Conservation (phyloP, 495 filamentous ascomycete genomes). For the Bombardia bombarda region DNA sequence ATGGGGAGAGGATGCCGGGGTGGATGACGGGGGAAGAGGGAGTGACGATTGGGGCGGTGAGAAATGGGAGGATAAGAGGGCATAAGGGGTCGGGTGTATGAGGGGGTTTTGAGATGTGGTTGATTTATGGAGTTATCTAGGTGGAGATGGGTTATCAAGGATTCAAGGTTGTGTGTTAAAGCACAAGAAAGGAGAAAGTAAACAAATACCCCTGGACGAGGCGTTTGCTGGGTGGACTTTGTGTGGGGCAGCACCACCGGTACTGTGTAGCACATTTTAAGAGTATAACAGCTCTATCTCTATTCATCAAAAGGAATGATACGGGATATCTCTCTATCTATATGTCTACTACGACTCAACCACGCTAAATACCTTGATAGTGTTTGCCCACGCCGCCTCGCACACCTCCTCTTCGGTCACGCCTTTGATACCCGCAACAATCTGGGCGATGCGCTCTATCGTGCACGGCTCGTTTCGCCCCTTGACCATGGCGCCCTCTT, state of each 20-base stretch:
- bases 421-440: constrained; percentile 78
- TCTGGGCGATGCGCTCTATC: constrained; percentile 76
- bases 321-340: too few relatives aligned
- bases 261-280: neutral
- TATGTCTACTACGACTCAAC: too few relatives aligned
- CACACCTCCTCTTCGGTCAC: constrained; percentile 70
- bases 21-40: constrained; percentile 90
- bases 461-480: constrained; percentile 84
- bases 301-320: neutral
- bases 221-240: neutral
- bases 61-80: constrained; percentile 49
- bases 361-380: constrained; percentile 69
- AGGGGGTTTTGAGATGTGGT: constrained; percentile 3
- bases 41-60: constrained; percentile 62
- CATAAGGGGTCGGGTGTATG: constrained; percentile 39
- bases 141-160: neutral
- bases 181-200: too few relatives aligned
- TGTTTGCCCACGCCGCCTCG: constrained; percentile 83
- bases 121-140: too few relatives aligned
- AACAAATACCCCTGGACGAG: neutral
- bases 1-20: constrained; percentile 71
- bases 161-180: neutral
- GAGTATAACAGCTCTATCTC: neutral
- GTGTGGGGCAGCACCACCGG: neutral
- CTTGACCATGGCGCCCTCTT: constrained; percentile 75